Evolutionary conservation across 768 basidiomycete species (phyloP).

Genomic region (Pleurotus giganteus): DNA sequence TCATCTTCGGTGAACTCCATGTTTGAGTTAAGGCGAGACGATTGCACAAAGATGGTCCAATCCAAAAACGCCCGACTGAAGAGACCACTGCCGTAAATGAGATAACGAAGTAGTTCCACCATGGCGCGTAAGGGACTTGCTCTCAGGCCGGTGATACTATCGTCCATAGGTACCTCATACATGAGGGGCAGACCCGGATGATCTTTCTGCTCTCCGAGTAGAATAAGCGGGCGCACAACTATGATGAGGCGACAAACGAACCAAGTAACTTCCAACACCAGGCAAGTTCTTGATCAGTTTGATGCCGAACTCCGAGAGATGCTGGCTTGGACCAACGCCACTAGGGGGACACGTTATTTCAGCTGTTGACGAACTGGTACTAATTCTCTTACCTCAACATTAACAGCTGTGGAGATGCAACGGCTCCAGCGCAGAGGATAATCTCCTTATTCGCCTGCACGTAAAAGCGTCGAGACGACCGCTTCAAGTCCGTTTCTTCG

Average conservation of each 20-base stretch:
- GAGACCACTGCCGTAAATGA: neutral
- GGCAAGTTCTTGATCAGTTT: conserved; percentile 62
- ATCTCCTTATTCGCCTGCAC: conserved; percentile 43
- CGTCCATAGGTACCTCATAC: neutral
- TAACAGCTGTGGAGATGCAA: conserved; percentile 50
- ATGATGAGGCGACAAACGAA: too few species aligned
- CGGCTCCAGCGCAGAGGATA: conserved; percentile 56
- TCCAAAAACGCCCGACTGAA: neutral
- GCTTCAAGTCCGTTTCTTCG: conserved; percentile 27
- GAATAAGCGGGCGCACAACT: too few species aligned
- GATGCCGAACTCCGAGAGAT: conserved; percentile 53
- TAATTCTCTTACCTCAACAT: neutral
- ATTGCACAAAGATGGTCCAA: neutral
- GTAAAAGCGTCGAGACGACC: conserved; percentile 30
- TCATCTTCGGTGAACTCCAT: neutral
- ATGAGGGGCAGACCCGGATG: neutral
- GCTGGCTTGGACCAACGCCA: conserved; percentile 67
- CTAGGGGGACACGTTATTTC: neutral
- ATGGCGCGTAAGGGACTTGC: neutral
- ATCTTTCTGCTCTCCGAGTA: neutral
- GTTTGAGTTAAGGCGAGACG: neutral
- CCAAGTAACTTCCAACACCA: conserved; percentile 70
- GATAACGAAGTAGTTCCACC: neutral
- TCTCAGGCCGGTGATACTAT: neutral
- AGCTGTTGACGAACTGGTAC: neutral